Conservation (phyloP, 2,329 filamentous ascomycete genomes). For the Teratosphaeria viscida region DNA sequence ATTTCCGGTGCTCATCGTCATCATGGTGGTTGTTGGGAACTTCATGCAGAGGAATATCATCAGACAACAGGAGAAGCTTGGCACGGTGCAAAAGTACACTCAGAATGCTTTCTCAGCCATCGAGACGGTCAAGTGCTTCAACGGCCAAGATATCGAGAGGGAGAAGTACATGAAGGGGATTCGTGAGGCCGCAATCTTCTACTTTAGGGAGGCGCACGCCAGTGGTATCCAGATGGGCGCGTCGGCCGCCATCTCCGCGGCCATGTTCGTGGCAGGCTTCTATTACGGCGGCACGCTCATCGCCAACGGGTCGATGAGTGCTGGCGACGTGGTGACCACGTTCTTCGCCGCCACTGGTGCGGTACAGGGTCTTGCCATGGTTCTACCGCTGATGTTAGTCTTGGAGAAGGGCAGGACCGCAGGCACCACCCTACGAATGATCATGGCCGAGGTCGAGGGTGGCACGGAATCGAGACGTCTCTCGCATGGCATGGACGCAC, state of each 20-base stretch:
- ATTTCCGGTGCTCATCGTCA: constrained; percentile 54
- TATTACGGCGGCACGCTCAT: constrained; percentile 74
- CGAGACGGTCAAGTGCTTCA: constrained; percentile 78
- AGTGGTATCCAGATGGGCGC: constrained; percentile 64
- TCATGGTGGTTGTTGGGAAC: constrained; percentile 51
- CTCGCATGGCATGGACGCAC: background rate
- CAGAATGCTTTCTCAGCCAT: constrained; percentile 63
- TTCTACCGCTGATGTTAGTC: constrained; percentile 67
- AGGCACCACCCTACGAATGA: constrained; percentile 48
- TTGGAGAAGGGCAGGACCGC: constrained; percentile 72
- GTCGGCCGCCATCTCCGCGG: constrained; percentile 62
- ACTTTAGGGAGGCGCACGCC: constrained; percentile 56
- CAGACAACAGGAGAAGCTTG: constrained; percentile 57
- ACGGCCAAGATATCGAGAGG: constrained; percentile 60
- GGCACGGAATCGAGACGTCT: background rate
- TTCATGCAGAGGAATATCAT: constrained; percentile 56
- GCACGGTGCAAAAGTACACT: constrained; percentile 59
- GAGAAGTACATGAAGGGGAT: constrained; percentile 53
- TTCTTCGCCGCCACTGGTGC: constrained; percentile 76
- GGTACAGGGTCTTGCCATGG: constrained; percentile 61
- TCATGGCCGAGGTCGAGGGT: constrained; percentile 29
- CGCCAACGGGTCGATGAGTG: constrained; percentile 42
- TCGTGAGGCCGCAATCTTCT: constrained; percentile 49
- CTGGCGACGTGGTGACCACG: constrained; percentile 65
- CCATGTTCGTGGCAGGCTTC: constrained; percentile 79